phyloP scores from a whole-genome alignment of 192 early-diverging fungal species.

The Podila epicladia region DNA sequence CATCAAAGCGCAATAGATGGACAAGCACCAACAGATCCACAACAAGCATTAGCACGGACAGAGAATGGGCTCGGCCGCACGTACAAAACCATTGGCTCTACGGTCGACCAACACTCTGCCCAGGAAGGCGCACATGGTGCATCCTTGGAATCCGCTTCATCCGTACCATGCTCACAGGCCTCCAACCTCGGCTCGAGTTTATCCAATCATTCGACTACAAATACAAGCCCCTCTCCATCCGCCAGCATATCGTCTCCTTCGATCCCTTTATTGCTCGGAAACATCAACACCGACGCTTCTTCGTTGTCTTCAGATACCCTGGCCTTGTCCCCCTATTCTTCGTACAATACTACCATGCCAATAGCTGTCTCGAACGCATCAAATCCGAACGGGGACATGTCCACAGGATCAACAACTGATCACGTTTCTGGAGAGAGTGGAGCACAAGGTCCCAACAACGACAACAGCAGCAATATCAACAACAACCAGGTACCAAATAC shows the following conservation, averaged over 20 bases:
- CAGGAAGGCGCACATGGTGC: constrained; percentile 19
- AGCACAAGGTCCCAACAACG: not conserved
- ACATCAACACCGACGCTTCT: not conserved
- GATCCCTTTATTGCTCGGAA: not conserved
- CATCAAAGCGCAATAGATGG: not conserved
- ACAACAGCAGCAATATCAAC: not conserved
- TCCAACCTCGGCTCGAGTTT: not conserved
- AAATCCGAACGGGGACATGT: not conserved
- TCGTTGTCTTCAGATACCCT: not conserved
- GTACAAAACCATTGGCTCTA: constrained; percentile 14
- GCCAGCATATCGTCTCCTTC: not conserved
- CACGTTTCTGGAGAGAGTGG: too few relatives aligned
- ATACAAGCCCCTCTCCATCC: constrained; percentile 4
- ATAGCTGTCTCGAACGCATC: not conserved
- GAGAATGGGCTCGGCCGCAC: not conserved
- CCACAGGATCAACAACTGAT: not conserved
- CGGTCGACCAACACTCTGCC: constrained; percentile 19
- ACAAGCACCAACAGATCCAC: constrained; percentile 4
- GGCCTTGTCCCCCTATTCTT: not conserved
- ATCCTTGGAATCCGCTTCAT: constrained; percentile 10
- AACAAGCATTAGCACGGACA: constrained; percentile 1
- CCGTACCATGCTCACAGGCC: not conserved
- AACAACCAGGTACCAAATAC: not conserved
- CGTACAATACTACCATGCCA: not conserved
- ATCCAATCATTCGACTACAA: constrained; percentile 19